These are phyloP conservation scores for Artemisia princeps DNA, from an alignment of 140 eudicot species.

Conservation along the genomic window DNA sequence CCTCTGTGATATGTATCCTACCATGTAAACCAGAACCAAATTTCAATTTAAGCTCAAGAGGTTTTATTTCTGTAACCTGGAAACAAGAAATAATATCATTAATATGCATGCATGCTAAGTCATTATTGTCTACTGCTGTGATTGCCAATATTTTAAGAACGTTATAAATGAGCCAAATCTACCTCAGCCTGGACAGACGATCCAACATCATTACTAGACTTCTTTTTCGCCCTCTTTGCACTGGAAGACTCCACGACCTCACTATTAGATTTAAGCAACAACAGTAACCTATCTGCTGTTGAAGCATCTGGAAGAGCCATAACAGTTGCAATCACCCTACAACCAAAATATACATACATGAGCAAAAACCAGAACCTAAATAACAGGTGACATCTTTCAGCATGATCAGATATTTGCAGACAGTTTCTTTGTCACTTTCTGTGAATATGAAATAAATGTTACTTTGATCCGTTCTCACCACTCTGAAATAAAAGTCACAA, in stretches of 20 bases:
- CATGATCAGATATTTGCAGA: too few relatives aligned
- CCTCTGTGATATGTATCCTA: conserved; percentile 90
- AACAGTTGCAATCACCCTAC: conserved; percentile 62
- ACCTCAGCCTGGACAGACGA: conserved; percentile 81
- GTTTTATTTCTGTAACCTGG: conserved; percentile 77
- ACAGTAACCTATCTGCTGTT: conserved; percentile 64
- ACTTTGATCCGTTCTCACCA: too few relatives aligned
- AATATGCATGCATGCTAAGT: not conserved
- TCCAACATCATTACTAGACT: conserved; percentile 60
- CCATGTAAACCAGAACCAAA: conserved; percentile 79
- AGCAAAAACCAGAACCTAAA: not conserved
- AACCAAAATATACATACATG: conserved; percentile 10
- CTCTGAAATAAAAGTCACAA: too few relatives aligned
- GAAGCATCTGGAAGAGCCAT: conserved; percentile 70
- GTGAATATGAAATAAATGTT: too few relatives aligned
- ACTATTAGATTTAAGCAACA: conserved; percentile 63
- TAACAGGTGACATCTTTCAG: not conserved
- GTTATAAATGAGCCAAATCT: conserved; percentile 5
- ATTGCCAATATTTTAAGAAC: not conserved
- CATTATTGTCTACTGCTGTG: not conserved
- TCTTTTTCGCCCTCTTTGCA: conserved; percentile 76
- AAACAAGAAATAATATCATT: conserved; percentile 14
- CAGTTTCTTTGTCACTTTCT: too few relatives aligned
- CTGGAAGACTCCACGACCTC: conserved; percentile 55
- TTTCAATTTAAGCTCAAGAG: conserved; percentile 74